Base-by-base conservation (phyloP, 441 rosid species). In the Bocquillonia castaneifolia region DNA sequence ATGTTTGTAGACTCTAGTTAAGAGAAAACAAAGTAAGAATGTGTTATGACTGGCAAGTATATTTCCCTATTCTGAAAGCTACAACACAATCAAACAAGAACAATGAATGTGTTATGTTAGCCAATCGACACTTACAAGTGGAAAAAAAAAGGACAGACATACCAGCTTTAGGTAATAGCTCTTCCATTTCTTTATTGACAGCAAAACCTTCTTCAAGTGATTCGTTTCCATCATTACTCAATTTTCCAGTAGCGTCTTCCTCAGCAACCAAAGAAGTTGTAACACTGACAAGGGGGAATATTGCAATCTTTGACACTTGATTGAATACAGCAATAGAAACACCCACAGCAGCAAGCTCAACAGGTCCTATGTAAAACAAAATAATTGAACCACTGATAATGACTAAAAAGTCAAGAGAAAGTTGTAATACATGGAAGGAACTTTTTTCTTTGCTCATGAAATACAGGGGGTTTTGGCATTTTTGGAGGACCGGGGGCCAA, bases 201-300 rank as follows among this genome's bases (percentile, higher is more conserved):
- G 23, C 34, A 69, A 79, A 72, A n/a, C 58, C 61, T 75, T 84
- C 89, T 62, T 73, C 50, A 63, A 44, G 67, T 71, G 76, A 80
- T 32, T 51, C 44, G 45, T 77, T 82, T 44, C 74, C 80, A 29
- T 72, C 76, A 45, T 74, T 34, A 65, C 47, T 68, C 57, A 15
- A 54, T 56, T 76, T 77, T 73, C 76, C 68, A 6, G 73, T 70
- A 58, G 93, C 71, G 77, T 90, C 97, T 87, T 93, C 99, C 82
- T 89, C 92, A 0, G 99, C 99, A 57, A 91, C 99, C 55, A 92
- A 85, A 29, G 99, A 93, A 9, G 99, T 94, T 9, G 99, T 94
- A 74, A 91, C 76, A 59, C 99, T 91, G 59, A 94, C 99, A 0
- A 91, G 88, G 1, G 99, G 99, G 69, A 94, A 94, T 48, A 90